A percentile compares a stretch with the other conserved stretches of the same genome.
These are phyloP conservation scores for Rubus idaeus DNA, from an alignment of 306 rosid species.

Conservation along the genomic window DNA sequence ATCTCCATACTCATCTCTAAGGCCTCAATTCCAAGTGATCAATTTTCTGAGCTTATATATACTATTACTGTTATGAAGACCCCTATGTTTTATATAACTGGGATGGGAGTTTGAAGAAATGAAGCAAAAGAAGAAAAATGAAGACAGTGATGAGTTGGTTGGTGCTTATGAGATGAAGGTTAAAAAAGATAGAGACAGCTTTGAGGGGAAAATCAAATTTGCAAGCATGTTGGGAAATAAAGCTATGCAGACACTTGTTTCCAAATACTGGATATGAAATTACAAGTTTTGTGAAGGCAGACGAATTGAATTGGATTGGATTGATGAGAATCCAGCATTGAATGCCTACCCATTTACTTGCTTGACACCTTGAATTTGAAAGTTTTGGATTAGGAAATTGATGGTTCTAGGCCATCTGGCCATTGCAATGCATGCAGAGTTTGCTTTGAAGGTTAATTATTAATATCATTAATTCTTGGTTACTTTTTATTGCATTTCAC, in stretches of 20 bases:
- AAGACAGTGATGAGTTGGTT: neutral
- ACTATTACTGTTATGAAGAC: neutral
- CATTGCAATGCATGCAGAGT: neutral
- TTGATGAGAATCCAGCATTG: slow-evolving; percentile 1
- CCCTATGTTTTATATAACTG: neutral
- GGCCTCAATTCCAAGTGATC: neutral
- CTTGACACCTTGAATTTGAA: slow-evolving; percentile 2
- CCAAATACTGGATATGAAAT: neutral
- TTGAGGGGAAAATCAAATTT: neutral
- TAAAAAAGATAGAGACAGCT: neutral
- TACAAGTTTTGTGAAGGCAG: neutral
- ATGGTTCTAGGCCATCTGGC: neutral
- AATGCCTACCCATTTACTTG: neutral
- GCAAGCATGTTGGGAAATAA: neutral
- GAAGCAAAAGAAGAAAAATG: neutral
- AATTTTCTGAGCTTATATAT: neutral
- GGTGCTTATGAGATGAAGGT: neutral
- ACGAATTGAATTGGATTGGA: neutral
- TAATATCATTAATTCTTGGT: neutral
- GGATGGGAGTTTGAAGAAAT: neutral
- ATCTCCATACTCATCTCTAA: slow-evolving; percentile 7
- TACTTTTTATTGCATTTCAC: neutral
- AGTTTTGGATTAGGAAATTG: neutral
- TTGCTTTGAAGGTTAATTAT: neutral
- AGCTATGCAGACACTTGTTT: no score